Base-by-base conservation (phyloP, 1,139 yeast genomes). In the Pichia sp. region DNA sequence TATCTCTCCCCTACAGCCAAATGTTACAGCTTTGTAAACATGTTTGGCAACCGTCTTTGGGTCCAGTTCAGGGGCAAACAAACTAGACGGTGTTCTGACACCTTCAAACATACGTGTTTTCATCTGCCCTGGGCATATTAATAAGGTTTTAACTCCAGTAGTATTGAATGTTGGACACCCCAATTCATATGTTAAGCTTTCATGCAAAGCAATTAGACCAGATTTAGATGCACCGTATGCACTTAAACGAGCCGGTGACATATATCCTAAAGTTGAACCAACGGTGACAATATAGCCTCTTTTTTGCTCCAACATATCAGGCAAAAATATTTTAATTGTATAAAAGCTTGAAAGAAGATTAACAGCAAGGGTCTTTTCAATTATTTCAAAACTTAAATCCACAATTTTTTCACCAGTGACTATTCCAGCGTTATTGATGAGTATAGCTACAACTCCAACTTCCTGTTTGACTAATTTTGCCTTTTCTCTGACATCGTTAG, bases 211-310 rank as follows among this genome's bases (percentile, higher is more conserved):
- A 40, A 89, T 72, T 24, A 85, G 61, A 0, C 95, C 96, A 0
- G 95, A 81, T 59, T 89, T 89, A 8, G 94, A 75, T 0, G 96
- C 95, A 0, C 96, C 95, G 54, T 89, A 89, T 0, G 84, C 84
- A 31, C 84, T 74, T 42, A 85, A 66, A 26, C 80, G 66, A 6
- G 95, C 91, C 0, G 96, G 96, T 0, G 94, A 74, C 68, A 84
- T 70, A 48, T 82, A 79, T 0, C 96, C 96, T 42, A 89, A 66
- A 0, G 85, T 85, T 0, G 95, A 84, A 0, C 91, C 86, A 28
- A 89, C 67, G 3, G 89, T 84, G 23, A 89, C 77, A 15, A 91
- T 70, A 56, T 80, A 84, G 0, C 96, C 96, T 33, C 93, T 66
- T 41, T 69, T 66, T 17, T 58, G 49, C n/a, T 52, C 56, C 4